A percentile compares a stretch with the other conserved stretches of the same genome.
Evolutionary conservation across 768 basidiomycete species (phyloP).

Genomic region (Xerocomus spinulosus): DNA sequence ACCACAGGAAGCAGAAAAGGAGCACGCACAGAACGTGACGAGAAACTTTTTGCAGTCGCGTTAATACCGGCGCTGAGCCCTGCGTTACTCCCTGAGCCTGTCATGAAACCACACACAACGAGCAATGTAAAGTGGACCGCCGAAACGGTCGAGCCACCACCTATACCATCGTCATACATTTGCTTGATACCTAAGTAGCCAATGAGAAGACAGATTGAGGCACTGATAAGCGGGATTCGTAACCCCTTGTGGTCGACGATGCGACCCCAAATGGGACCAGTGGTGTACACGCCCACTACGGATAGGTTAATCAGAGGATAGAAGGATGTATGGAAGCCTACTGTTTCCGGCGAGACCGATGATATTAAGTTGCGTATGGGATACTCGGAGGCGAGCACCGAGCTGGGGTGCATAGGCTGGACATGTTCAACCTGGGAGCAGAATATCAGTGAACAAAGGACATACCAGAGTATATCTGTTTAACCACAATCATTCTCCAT

Average conservation of each 20-base stretch:
- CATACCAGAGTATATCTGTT: constrained; percentile 31
- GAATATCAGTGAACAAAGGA: neutral
- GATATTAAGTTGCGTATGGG: constrained; percentile 78
- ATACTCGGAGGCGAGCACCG: constrained; percentile 65
- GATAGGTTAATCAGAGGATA: neutral
- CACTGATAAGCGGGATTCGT: constrained; percentile 55
- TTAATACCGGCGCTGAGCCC: constrained; percentile 72
- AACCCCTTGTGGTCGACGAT: constrained; percentile 75
- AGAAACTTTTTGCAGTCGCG: constrained; percentile 78
- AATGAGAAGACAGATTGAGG: constrained; percentile 53
- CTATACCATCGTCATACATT: constrained; percentile 57
- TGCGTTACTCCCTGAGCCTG: constrained; percentile 72
- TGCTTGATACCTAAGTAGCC: constrained; percentile 75
- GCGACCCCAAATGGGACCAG: constrained; percentile 75
- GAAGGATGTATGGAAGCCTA: constrained; percentile 24
- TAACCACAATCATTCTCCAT: neutral
- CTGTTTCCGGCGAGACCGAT: constrained; percentile 78
- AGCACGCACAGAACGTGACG: constrained; percentile 56
- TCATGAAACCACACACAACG: constrained; percentile 60
- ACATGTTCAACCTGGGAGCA: neutral
- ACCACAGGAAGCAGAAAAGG: neutral
- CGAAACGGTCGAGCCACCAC: constrained; percentile 36
- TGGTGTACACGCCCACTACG: constrained; percentile 70
- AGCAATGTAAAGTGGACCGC: constrained; percentile 46
- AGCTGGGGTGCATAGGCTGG: constrained; percentile 86